These are phyloP conservation scores for Chlorella ohadii DNA, from an alignment of 139 green algal species.

Conservation along the genomic window DNA sequence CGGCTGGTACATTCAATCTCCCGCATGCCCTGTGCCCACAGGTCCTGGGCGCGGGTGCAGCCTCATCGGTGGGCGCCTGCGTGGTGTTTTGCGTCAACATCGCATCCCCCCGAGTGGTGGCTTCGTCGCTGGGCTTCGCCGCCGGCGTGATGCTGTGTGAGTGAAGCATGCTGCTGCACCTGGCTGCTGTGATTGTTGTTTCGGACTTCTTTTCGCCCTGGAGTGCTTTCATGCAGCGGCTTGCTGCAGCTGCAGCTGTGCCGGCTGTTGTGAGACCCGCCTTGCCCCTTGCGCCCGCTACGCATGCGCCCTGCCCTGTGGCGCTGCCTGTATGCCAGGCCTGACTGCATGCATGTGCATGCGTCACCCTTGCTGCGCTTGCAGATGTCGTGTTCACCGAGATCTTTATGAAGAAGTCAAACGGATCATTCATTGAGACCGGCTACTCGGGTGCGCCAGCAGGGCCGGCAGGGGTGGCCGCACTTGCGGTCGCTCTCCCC, in stretches of 20 bases:
- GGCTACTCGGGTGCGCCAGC: background rate
- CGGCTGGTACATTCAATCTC: too few species aligned
- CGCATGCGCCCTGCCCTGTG: background rate
- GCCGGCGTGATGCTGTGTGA: constrained; percentile 75
- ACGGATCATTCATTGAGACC: background rate
- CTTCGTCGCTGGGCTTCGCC: constrained; percentile 56
- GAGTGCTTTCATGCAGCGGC: too few species aligned
- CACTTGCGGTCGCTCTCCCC: too few species aligned
- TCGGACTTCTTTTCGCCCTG: too few species aligned
- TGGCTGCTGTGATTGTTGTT: too few species aligned
- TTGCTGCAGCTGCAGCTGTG: too few species aligned
- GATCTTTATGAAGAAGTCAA: background rate
- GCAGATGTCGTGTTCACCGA: constrained; percentile 19
- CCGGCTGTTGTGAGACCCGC: too few species aligned
- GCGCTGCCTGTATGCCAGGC: background rate
- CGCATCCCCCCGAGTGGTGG: constrained; percentile 57
- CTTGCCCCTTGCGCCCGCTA: too few species aligned
- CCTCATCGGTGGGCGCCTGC: constrained; percentile 56
- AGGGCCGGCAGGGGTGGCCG: background rate
- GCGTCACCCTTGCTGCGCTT: background rate
- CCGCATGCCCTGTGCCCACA: too few species aligned
- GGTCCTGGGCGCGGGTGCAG: constrained; percentile 52
- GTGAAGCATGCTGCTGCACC: too few species aligned
- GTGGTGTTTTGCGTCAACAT: constrained; percentile 63
- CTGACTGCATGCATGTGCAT: background rate